phyloP scores from a whole-genome alignment of 805 yeast genomes.

The Yarrowia osloensis region DNA sequence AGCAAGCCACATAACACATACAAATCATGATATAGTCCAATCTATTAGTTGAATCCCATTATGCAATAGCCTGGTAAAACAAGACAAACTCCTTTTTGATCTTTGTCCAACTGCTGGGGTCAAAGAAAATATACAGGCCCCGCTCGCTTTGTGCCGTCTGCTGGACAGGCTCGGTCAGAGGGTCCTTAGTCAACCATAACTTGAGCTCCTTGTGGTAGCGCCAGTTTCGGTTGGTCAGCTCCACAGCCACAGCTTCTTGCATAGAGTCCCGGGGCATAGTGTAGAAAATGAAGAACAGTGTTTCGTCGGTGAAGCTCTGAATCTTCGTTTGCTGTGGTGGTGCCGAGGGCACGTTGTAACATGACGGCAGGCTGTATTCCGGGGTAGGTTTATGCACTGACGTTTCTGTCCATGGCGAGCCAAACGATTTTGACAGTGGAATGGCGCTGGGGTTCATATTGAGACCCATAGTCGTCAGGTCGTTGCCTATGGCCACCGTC shows the following conservation, averaged over 20 bases:
- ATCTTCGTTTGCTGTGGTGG: slow-evolving; percentile 50
- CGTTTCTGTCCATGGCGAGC: slow-evolving; percentile 96
- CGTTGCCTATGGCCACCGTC: slow-evolving; percentile 73
- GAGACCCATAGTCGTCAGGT: slow-evolving; percentile 65
- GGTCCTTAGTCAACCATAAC: slow-evolving; percentile 95
- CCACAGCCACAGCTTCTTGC: slow-evolving; percentile 92
- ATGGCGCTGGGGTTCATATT: slow-evolving; percentile 52
- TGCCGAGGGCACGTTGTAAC: slow-evolving; percentile 49
- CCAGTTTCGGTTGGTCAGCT: slow-evolving; percentile 91
- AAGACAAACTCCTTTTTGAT: slow-evolving; percentile 71
- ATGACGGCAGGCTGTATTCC: slow-evolving; percentile 63
- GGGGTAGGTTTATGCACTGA: slow-evolving; percentile 91
- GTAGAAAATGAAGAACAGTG: slow-evolving; percentile 89
- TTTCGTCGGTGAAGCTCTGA: slow-evolving; percentile 75
- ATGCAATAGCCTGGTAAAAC: slow-evolving; percentile 64
- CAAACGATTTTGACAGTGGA: slow-evolving; percentile 62
- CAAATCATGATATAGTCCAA: neutral
- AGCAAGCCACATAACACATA: neutral
- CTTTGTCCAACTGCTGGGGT: slow-evolving; percentile 94
- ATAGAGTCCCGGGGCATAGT: slow-evolving; percentile 89
- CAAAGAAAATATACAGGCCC: slow-evolving; percentile 92
- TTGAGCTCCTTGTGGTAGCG: slow-evolving; percentile 93
- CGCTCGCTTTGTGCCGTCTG: slow-evolving; percentile 85
- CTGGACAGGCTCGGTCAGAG: slow-evolving; percentile 79
- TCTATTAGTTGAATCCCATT: slow-evolving; percentile 22